Evolutionary conservation across 1,284 basidiomycete genomes (phyloP).

Genomic region (Sporisorium graminicola): DNA sequence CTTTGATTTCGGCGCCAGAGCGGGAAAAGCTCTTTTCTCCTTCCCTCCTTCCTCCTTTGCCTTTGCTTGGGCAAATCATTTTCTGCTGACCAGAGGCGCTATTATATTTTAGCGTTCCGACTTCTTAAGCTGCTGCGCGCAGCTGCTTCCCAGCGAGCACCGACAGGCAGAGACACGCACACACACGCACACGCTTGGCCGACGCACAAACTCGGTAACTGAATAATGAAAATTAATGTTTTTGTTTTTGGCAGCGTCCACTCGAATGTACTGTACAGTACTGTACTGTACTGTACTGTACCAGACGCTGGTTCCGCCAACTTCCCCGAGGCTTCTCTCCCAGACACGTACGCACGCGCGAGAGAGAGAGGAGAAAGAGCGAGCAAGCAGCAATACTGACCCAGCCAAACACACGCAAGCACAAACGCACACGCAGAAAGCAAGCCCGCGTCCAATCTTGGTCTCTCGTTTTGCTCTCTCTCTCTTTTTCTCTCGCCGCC

Average conservation of each 20-base stretch:
- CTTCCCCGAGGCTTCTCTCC: too few relatives aligned
- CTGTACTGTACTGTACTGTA: too few relatives aligned
- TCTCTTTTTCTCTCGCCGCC: neutral
- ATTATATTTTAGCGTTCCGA: neutral
- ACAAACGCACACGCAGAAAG: conserved; percentile 3
- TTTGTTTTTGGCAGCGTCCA: neutral
- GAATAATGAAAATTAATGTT: too few relatives aligned
- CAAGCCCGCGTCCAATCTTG: neutral
- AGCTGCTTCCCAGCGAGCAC: neutral
- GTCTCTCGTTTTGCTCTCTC: neutral
- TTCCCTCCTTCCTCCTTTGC: too few relatives aligned
- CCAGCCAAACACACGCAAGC: conserved; percentile 2
- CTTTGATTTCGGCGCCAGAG: neutral
- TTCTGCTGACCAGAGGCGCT: too few relatives aligned
- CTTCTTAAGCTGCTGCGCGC: conserved; percentile 3
- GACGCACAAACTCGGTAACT: too few relatives aligned
- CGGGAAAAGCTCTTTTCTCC: too few relatives aligned
- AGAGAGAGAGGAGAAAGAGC: too few relatives aligned
- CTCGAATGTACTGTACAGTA: too few relatives aligned
- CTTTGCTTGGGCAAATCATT: neutral
- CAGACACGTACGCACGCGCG: too few relatives aligned
- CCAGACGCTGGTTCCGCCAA: too few relatives aligned
- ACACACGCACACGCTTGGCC: neutral
- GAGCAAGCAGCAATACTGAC: too few relatives aligned
- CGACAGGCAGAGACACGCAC: neutral